Evolutionary conservation across 1,284 basidiomycete species (phyloP).

Genomic region (Austroboletus rostrupii): DNA sequence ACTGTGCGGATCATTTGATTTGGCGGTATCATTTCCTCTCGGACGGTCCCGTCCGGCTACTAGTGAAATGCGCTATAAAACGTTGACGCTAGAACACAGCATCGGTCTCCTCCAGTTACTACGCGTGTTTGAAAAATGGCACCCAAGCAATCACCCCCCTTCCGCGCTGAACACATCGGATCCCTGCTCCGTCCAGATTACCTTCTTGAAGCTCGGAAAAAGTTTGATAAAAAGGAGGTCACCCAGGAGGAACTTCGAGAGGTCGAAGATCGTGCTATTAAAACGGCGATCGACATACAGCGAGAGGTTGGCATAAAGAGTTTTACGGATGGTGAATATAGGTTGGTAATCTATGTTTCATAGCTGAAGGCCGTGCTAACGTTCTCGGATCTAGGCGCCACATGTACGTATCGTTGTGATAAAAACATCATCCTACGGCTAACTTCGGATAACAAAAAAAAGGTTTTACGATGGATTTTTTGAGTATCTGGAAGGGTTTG

Average conservation of each 20-base stretch:
- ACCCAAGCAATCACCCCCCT: constrained; percentile 35
- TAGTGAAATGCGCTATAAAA: constrained; percentile 4
- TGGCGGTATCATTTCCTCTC: not conserved
- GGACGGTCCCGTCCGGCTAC: not conserved
- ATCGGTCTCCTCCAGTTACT: not conserved
- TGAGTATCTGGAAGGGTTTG: constrained; percentile 24
- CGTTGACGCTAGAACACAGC: not conserved
- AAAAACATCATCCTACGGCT: not conserved
- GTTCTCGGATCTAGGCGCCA: constrained; percentile 18
- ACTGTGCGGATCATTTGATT: not conserved
- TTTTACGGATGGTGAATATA: constrained; percentile 60
- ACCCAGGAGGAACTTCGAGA: constrained; percentile 40
- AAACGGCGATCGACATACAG: constrained; percentile 49
- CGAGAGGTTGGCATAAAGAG: constrained; percentile 47
- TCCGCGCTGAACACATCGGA: constrained; percentile 56
- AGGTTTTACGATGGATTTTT: constrained; percentile 29
- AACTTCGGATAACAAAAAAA: not conserved
- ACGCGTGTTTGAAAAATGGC: constrained; percentile 11
- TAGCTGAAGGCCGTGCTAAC: constrained; percentile 40
- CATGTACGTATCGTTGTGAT: constrained; percentile 16
- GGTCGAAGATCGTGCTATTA: constrained; percentile 53
- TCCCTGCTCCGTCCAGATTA: constrained; percentile 54
- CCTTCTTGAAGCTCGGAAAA: constrained; percentile 45
- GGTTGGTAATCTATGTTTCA: constrained; percentile 45
- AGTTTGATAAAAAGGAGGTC: constrained; percentile 40